Evolutionary conservation across 129 eudicot species (phyloP).

Genomic region (Solidago caesia): DNA sequence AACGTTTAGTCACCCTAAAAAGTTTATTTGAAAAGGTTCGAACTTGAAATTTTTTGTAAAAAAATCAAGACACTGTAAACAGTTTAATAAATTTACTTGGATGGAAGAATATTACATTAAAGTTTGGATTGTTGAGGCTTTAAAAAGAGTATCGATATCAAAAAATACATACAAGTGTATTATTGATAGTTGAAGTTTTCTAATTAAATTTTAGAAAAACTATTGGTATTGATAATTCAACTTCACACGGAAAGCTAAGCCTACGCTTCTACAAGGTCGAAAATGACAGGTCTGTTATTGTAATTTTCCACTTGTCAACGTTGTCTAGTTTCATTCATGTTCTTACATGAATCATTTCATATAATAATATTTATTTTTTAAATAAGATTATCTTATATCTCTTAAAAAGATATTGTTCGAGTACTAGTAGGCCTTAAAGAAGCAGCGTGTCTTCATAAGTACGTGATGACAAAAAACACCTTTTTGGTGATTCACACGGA

Average conservation of each 20-base stretch:
- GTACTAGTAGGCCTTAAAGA: not conserved
- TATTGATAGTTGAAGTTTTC: not conserved
- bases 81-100: too few species aligned
- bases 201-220: not conserved
- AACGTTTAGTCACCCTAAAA: too few species aligned
- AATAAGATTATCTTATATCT: not conserved
- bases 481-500: constrained; percentile 28
- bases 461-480: constrained; percentile 28
- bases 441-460: not conserved
- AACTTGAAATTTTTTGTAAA: too few species aligned
- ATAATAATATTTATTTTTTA: not conserved
- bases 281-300: not conserved
- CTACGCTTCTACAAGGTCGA: constrained; percentile 3
- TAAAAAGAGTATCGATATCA: not conserved
- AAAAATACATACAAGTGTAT: not conserved
- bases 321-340: constrained; percentile 1
- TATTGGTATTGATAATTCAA: not conserved
- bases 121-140: too few species aligned
- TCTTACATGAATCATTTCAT: not conserved
- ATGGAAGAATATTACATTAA: too few species aligned
- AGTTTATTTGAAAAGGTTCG: too few species aligned
- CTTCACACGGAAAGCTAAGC: not conserved
- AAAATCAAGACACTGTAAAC: too few species aligned
- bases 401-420: not conserved
- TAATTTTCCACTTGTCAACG: not conserved